A percentile compares a stretch with the other conserved stretches of the same genome.
These are phyloP conservation scores for Niebla homalea DNA, from an alignment of 495 filamentous ascomycete species.

Conservation along the genomic window DNA sequence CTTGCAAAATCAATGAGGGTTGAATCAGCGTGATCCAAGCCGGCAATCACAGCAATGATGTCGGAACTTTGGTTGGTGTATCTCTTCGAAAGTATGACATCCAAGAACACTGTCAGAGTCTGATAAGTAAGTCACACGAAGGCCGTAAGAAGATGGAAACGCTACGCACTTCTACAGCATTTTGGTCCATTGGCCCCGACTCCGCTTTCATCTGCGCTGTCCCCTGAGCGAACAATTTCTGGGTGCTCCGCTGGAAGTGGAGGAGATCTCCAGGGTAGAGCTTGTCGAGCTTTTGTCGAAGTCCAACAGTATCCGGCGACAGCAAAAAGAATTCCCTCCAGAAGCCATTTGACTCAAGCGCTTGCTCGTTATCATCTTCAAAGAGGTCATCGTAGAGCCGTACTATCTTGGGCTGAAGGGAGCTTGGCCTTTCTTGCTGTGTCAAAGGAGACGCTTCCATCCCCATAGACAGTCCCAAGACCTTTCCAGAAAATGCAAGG, in stretches of 20 bases:
- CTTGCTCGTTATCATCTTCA: conserved; percentile 49
- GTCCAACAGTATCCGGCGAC: conserved; percentile 52
- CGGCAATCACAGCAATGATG: conserved; percentile 78
- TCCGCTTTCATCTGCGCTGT: conserved; percentile 54
- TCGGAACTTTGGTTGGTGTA: conserved; percentile 95
- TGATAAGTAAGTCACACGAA: conserved; percentile 35
- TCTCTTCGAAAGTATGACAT: conserved; percentile 65
- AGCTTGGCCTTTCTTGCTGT: conserved; percentile 78
- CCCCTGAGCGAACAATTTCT: conserved; percentile 62
- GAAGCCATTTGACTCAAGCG: conserved; percentile 72
- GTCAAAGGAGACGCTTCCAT: conserved; percentile 93
- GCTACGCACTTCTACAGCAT: conserved; percentile 74
- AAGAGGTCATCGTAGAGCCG: conserved; percentile 80
- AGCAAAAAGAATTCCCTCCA: conserved; percentile 94
- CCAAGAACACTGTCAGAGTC: conserved; percentile 85
- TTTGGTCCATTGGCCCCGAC: conserved; percentile 48
- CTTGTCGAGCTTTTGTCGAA: conserved; percentile 52
- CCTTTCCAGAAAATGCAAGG: too few species aligned
- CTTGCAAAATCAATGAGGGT: conserved; percentile 82
- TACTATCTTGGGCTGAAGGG: conserved; percentile 87
- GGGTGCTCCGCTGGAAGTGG: conserved; percentile 51
- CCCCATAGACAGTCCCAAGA: neutral
- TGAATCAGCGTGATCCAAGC: conserved; percentile 72
- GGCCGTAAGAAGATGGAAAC: neutral
- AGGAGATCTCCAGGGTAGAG: conserved; percentile 63